Base-by-base conservation (phyloP, 2,329 filamentous ascomycete species). In the Cercospora berteroae region DNA sequence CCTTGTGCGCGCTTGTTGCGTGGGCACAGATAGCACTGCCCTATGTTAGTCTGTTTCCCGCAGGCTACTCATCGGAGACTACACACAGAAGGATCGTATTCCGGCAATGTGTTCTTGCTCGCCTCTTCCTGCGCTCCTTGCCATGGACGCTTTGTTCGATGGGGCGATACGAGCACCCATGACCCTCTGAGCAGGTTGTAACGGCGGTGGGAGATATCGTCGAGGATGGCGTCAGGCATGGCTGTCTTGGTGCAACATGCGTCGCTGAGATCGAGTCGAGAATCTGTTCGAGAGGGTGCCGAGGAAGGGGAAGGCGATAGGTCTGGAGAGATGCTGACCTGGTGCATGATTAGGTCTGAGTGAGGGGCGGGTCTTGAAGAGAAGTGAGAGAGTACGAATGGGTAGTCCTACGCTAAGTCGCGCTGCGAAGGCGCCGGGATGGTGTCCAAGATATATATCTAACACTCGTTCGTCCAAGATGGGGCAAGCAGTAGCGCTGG, bases 121-220 rank as follows among this genome's bases (percentile, higher is more conserved):
- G 83, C 77, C 42, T 79, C 78, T 71, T 85, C 83, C 72, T 84
- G 80, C 71, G 83, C 79, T 44, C 83, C 83, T 92, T 97, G 95
- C 95, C 95, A 99, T 76, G 95, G 95, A 71, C 95, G 87, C 86
- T 98, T 98, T 63, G 94, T 98, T 64, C 95, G 86, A 80, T 99
- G 95, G 69, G 95, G 95, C 16, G 95, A 98, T 13, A 99, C 95
- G 42, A 99, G 87, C 68, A 99, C 86, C 90, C 94, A 96, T 69
- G 90, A 93, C 69, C 92, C 93, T 72, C 92, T 90, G 69, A 99
- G 85, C 63, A 93, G 92, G 79, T 99, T 99, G 80, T 91, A 98
- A 78, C 95, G 90, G 75, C 95, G 87, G 79, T 99, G 95, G 50
- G 95, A 97, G 76, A 99, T 98, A 79, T 99, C 94, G 83, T 98